Percentiles rank a stretch among this genome's conserved stretches.
These are phyloP conservation scores for Boletus vermiculosoides DNA, from an alignment of 768 basidiomycete genomes.

Conservation along the genomic window DNA sequence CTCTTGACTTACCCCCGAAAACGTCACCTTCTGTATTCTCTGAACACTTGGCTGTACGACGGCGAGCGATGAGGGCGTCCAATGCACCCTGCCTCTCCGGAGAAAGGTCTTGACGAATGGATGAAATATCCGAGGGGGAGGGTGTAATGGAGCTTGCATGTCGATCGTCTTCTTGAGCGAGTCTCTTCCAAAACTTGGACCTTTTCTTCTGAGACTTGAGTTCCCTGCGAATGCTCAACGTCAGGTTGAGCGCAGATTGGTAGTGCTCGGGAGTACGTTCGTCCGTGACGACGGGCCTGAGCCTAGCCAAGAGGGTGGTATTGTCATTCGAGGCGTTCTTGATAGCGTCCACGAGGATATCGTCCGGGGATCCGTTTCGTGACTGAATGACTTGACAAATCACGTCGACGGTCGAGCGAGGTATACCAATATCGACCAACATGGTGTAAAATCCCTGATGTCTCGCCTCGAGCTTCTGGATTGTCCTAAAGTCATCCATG, in stretches of 20 bases:
- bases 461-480: slow-evolving; percentile 28
- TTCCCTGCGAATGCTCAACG: slow-evolving; percentile 44
- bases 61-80: slow-evolving; percentile 35
- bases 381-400: slow-evolving; percentile 24
- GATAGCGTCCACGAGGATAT: slow-evolving; percentile 44
- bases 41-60: slow-evolving; percentile 15
- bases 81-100: slow-evolving; percentile 35
- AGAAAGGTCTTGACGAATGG: slow-evolving; percentile 25
- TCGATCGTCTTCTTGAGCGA: slow-evolving; percentile 35
- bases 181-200: slow-evolving; percentile 46
- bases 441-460: slow-evolving; percentile 25
- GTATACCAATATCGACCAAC: slow-evolving; percentile 30
- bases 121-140: slow-evolving; percentile 33
- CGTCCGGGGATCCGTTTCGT: slow-evolving; percentile 37
- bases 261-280: slow-evolving; percentile 44
- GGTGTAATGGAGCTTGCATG: slow-evolving; percentile 26
- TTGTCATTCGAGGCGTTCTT: slow-evolving; percentile 39
- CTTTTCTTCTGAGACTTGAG: slow-evolving; percentile 43
- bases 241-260: slow-evolving; percentile 44
- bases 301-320: slow-evolving; percentile 43
- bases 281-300: slow-evolving; percentile 36
- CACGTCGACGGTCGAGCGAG: slow-evolving; percentile 19
- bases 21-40: slow-evolving; percentile 22
- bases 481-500: slow-evolving; percentile 24
- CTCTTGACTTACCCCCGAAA: slow-evolving; percentile 21